Conservation (phyloP, 495 filamentous ascomycete species). For the Penicillium parvum region DNA sequence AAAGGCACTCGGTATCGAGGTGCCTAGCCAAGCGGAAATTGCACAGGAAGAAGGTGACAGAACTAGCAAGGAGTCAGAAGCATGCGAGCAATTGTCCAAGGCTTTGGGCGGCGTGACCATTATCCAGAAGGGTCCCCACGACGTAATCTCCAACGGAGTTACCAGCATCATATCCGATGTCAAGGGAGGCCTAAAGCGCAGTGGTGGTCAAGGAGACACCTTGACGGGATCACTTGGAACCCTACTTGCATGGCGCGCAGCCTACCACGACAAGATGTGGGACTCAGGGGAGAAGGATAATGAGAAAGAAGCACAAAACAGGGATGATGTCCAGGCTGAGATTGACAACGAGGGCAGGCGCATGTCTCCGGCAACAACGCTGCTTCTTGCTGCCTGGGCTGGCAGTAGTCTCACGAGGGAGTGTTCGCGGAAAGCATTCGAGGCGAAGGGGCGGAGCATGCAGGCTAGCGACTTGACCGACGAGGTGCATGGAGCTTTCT, state of each 20-base stretch:
- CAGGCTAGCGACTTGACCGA: conserved; percentile 95
- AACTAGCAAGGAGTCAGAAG: conserved; percentile 43
- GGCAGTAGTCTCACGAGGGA: conserved; percentile 86
- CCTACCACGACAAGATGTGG: conserved; percentile 83
- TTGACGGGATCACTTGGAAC: conserved; percentile 87
- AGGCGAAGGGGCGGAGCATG: conserved; percentile 79
- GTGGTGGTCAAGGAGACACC: conserved; percentile 93
- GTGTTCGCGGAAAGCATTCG: conserved; percentile 83
- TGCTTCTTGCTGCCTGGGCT: conserved; percentile 78
- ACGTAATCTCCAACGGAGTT: conserved; percentile 80
- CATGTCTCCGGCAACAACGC: conserved; percentile 55
- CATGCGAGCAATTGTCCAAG: conserved; percentile 67
- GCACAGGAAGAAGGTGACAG: conserved; percentile 37
- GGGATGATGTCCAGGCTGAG: conserved; percentile 40
- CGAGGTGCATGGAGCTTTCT: conserved; percentile 78
- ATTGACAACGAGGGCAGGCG: conserved; percentile 41
- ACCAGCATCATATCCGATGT: conserved; percentile 68
- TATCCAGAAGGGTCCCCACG: conserved; percentile 81
- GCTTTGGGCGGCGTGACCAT: conserved; percentile 86
- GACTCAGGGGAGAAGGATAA: conserved; percentile 52
- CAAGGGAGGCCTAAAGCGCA: conserved; percentile 79
- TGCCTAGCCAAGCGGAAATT: conserved; percentile 40
- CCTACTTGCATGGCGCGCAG: conserved; percentile 78
- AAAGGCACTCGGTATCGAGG: conserved; percentile 60
- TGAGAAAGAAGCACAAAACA: conserved; percentile 32